Conservation (phyloP, 1,284 basidiomycete species). For the Pseudozyma pruni region DNA sequence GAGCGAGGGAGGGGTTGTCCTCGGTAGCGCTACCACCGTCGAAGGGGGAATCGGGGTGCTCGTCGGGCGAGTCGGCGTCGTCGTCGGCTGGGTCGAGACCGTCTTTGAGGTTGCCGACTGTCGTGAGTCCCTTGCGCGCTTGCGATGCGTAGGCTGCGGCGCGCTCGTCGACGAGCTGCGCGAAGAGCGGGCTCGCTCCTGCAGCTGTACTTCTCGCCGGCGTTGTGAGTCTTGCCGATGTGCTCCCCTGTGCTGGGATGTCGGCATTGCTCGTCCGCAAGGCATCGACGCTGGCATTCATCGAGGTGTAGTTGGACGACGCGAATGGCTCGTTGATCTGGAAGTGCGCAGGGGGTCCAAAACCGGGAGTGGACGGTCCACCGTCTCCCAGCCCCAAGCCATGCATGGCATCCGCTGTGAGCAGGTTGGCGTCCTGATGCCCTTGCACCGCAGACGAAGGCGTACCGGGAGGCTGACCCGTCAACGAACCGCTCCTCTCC, state of each 20-base stretch:
- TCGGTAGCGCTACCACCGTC: constrained; percentile 24
- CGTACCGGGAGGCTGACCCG: constrained; percentile 32
- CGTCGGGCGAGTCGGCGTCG: constrained; percentile 49
- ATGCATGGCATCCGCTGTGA: constrained; percentile 9
- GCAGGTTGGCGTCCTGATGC: background rate
- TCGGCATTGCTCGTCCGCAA: background rate
- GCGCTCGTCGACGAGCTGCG: constrained; percentile 31
- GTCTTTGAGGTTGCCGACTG: constrained; percentile 55
- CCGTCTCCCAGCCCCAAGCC: constrained; percentile 15
- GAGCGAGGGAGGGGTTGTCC: constrained; percentile 1
- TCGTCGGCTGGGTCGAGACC: constrained; percentile 56
- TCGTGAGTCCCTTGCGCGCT: constrained; percentile 34
- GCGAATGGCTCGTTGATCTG: constrained; percentile 22
- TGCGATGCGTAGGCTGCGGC: constrained; percentile 29
- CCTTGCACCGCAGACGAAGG: constrained; percentile 48
- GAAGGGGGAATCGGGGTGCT: constrained; percentile 19
- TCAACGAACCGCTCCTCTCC: constrained; percentile 1
- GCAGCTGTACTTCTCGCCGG: constrained; percentile 2
- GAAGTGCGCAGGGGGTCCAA: constrained; percentile 43
- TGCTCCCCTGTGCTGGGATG: no score
- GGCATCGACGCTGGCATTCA: constrained; percentile 27
- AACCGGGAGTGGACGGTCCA: constrained; percentile 31
- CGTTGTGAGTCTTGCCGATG: no score
- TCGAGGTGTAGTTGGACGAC: constrained; percentile 26
- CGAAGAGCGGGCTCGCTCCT: constrained; percentile 29